Evolutionary conservation across 1,139 yeast genomes (phyloP), one percentile per base, ranked within the genome.

Genomic region (Hemisphaericaspora lyxosophila): DNA sequence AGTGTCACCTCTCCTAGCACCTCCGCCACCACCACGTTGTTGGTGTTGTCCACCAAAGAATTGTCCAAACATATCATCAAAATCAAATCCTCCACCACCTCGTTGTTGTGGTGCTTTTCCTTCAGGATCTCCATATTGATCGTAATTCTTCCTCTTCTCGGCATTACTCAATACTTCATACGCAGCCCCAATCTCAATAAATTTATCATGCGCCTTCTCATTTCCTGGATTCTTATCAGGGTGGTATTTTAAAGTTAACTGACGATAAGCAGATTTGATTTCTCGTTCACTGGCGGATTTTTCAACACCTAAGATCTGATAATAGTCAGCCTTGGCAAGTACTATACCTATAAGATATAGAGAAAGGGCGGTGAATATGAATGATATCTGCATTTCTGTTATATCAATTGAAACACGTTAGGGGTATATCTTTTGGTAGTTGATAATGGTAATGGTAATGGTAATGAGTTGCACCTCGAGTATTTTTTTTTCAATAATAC

Each of bases 101-200:
- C 86, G 83, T n/a, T 28, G 40, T 13, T 19, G 33, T 28, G 42
- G 48, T 14, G 42, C 41, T 45, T 74, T 73, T 20, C 90, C 70
- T 2, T 90, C 94, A 24, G 92, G 96, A 46, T 82, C 86, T 24
- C 98, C 98, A 54, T 70, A 87, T 37, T 71, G 69, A 59, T 92
- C 97, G 57, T 84, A 92, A 26, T 79, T 74, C 29, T 70, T 56
- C 43, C 87, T 76, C 60, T 88, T 86, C 40, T 85, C 86, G 11
- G 75, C 63, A 56, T 90, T 90, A 43, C 82, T 77, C 45, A 92
- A 73, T 9, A 89, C 87, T 45, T 90, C 97, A 59, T 92, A 92
- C 0, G 97, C 97, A 51, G 85, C 95, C 7, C 96, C 96, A 20
- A 92, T 78, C 59, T 89, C 95, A 37, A 92, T 82, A 60, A 89